Percentiles rank a stretch among this genome's conserved stretches.
Conservation (phyloP, 495 filamentous ascomycete species). For the Pyrenula aspistea region DNA sequence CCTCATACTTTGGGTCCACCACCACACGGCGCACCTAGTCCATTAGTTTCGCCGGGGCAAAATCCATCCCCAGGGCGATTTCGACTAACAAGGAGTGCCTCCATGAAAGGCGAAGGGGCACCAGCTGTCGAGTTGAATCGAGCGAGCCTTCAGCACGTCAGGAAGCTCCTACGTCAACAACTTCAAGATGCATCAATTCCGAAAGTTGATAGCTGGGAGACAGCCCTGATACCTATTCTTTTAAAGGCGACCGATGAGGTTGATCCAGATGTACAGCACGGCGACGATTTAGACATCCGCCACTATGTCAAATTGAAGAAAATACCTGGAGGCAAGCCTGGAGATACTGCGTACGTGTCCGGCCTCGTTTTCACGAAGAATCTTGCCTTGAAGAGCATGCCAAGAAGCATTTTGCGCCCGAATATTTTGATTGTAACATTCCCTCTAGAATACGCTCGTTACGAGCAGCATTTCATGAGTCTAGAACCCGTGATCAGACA, state of each 20-base stretch:
- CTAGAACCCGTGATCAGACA: slow-evolving; percentile 93
- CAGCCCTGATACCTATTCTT: slow-evolving; percentile 79
- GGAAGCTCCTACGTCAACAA: slow-evolving; percentile 70
- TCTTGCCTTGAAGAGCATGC: slow-evolving; percentile 90
- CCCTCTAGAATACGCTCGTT: slow-evolving; percentile 88
- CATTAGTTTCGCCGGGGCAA: background rate
- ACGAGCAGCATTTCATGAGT: slow-evolving; percentile 97
- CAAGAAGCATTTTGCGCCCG: slow-evolving; percentile 68
- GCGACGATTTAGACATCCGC: slow-evolving; percentile 95
- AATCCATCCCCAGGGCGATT: slow-evolving; percentile 22
- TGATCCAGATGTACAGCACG: slow-evolving; percentile 75
- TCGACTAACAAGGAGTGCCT: slow-evolving; percentile 67
- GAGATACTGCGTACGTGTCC: slow-evolving; percentile 88
- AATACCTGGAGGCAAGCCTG: slow-evolving; percentile 76
- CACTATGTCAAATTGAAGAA: slow-evolving; percentile 98
- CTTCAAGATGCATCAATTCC: slow-evolving; percentile 64
- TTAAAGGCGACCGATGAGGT: slow-evolving; percentile 90
- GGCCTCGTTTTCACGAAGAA: slow-evolving; percentile 97
- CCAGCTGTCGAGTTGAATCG: slow-evolving; percentile 72
- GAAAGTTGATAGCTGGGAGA: slow-evolving; percentile 71
- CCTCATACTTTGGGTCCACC: background rate
- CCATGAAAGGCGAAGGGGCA: slow-evolving; percentile 64
- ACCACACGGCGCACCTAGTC: background rate
- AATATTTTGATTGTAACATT: slow-evolving; percentile 90
- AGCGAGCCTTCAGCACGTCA: slow-evolving; percentile 79